These are phyloP conservation scores for Rhodotorula graminis DNA, from an alignment of 768 basidiomycete species.

Conservation along the genomic window DNA sequence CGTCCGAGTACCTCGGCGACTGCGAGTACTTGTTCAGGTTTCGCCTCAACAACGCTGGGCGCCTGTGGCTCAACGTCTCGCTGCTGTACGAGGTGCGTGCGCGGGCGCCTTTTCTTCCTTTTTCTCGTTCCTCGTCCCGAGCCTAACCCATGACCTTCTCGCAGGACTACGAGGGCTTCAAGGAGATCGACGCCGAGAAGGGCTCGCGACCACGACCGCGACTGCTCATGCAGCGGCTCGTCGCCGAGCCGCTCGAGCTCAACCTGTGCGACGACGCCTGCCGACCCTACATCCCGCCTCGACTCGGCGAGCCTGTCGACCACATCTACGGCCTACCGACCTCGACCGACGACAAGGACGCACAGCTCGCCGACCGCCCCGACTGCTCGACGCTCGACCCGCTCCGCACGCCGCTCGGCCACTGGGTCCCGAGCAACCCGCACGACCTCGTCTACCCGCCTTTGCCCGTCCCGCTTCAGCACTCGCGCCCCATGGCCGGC, in stretches of 20 bases:
- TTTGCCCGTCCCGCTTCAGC: background rate
- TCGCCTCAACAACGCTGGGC: conserved; percentile 7
- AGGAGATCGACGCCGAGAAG: background rate
- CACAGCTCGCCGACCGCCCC: background rate
- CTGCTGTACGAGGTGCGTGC: background rate
- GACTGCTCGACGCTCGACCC: background rate
- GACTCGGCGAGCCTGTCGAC: background rate
- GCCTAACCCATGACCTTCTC: no score
- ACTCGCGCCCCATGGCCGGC: conserved; percentile 17
- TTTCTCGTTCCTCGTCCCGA: no score
- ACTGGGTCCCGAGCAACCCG: background rate
- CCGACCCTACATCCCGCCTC: conserved; percentile 1
- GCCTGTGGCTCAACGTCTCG: conserved; percentile 12
- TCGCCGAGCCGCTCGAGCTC: conserved; percentile 4
- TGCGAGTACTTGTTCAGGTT: conserved; percentile 25
- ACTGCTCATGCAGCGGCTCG: conserved; percentile 1
- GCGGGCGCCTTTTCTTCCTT: no score
- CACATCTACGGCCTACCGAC: background rate
- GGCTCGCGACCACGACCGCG: background rate
- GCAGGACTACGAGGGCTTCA: conserved; percentile 12
- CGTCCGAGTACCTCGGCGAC: background rate
- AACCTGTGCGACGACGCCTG: conserved; percentile 5
- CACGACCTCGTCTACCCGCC: background rate
- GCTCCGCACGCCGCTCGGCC: background rate
- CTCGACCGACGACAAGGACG: background rate